Base-by-base conservation (phyloP, 1,139 yeast genomes). In the Debaryomyces psychrophilus region DNA sequence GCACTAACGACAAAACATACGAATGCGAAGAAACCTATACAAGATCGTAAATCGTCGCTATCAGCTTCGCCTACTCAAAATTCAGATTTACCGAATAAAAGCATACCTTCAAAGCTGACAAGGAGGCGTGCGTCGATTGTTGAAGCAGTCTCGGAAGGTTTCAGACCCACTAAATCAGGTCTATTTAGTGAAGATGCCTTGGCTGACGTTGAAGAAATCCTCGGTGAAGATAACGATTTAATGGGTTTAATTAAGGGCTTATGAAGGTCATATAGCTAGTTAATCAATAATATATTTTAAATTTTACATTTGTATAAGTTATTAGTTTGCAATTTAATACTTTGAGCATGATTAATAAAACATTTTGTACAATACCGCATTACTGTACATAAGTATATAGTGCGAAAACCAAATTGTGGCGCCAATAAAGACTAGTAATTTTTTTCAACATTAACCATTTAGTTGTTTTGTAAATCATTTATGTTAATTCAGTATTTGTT, bases 91-190 rank as follows among this genome's bases (percentile, higher is more conserved):
- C 17, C 26, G n/a, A 15, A 8, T 2, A 29, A 38, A 20, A 47
- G 50, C 12, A 49, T 48, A 31, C 53, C 61, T 6, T 55, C 71
- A 8, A 69, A 67, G 53, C 64, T 52, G 59, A 67, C 60, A 43
- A 50, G 76, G 44, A 64, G 90, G 60, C 71, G 86, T 53, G 85
- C 85, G 31, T 82, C 87, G 45, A 76, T 81, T 46, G 86, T 75
- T 2, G 92, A 85, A 55, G 90, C 92, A 2, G 85, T 83, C n/a
- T 78, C 82, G 6, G 92, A 85, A 58, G 90, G 90, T 5, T 71
- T 82, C 55, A 70, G 92, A 50, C 81, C 85, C 11, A 87, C 95
- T 1, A 85, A 81, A 55, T 81, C 82, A 52, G 95, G 95, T 4
- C 68, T 87, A 49, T 86, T 86, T 62, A 83, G 85, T 60, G 92